Evolutionary conservation across 139 green algal genomes (phyloP), one percentile per base, ranked within the genome.

Genomic region (Chlorella sp.): DNA sequence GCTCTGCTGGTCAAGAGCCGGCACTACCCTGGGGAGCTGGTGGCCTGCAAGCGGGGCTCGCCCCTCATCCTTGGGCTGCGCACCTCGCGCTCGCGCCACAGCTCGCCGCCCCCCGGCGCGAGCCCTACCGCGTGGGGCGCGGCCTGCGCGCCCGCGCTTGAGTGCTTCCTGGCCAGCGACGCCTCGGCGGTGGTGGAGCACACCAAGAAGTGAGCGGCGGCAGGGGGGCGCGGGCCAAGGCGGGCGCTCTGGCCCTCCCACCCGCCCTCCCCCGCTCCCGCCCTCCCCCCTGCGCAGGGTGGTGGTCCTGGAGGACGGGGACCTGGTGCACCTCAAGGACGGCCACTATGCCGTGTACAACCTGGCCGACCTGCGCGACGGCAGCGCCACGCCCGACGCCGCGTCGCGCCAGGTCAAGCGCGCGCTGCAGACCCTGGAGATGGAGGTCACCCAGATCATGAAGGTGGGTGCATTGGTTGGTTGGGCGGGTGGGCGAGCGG

Each of bases 371-470:
- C 61, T 50, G 31, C 51, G n/a, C 29, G 45, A 21, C 33, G 63
- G 36, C 6, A 29, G 29, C 27, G 33, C 21, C 19, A 56, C 21
- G 67, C 14, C 46, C 8, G 58, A 8, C 19, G 41, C 29, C 23
- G 42, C 58, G 3, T 58, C 9, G 56, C 42, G 17, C 4, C 21
- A 41, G 0, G 90, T 95, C 45, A 76, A 90, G 33, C 90, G 94
- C 3, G 86, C 86, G 55, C 81, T 98, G 55, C 81, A 93, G 25
- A 95, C 89, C 31, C 84, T 99, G 73, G 85, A 97, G 59, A 92
- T 98, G 86, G 95, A 98, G 88, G 91, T 98, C 59, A 85, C 90
- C 83, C 82, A 94, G 67, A 98, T 98, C 75, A 98, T 97, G 94
- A 98, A 98, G 90, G 84, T 83, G 35, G 58, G 74, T 0, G 0